Evolutionary conservation across 1,284 basidiomycete species (phyloP).

Genomic region (Leccinum pachyderme): DNA sequence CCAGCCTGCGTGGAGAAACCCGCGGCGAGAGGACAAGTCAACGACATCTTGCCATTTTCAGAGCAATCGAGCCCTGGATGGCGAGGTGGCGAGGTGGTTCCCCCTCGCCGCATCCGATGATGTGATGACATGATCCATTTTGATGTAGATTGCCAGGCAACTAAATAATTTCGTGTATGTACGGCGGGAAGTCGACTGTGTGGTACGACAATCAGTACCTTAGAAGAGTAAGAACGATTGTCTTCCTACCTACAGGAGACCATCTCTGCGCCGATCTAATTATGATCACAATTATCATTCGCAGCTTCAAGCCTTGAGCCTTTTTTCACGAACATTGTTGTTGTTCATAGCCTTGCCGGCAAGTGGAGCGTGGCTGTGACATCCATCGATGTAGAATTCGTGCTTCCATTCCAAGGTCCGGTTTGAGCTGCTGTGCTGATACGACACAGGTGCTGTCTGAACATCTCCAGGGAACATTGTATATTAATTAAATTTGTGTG

Average conservation of each 20-base stretch:
- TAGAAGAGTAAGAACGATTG: too few relatives aligned
- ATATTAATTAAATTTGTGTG: background rate
- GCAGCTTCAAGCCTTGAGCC: constrained; percentile 8
- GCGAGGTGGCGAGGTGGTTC: background rate
- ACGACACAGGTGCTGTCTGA: background rate
- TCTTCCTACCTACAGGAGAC: too few relatives aligned
- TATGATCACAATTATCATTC: constrained; percentile 3
- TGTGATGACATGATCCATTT: background rate
- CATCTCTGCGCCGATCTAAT: constrained; percentile 9
- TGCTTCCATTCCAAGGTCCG: background rate
- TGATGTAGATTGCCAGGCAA: constrained; percentile 31
- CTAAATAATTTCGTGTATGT: constrained; percentile 1
- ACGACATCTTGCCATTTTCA: constrained; percentile 2
- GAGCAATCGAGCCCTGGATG: constrained; percentile 5
- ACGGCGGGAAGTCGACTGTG: constrained; percentile 4
- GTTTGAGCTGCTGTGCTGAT: constrained; percentile 5
- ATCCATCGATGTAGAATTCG: background rate
- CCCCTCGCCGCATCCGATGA: constrained; percentile 7
- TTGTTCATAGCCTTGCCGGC: constrained; percentile 12
- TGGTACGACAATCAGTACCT: background rate
- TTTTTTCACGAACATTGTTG: background rate
- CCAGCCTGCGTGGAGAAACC: background rate
- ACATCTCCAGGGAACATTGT: background rate
- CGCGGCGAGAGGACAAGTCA: constrained; percentile 1
- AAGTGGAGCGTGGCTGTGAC: constrained; percentile 20